phyloP scores from a whole-genome alignment of 768 basidiomycete genomes.

The Rhodotorula taiwanensis region DNA sequence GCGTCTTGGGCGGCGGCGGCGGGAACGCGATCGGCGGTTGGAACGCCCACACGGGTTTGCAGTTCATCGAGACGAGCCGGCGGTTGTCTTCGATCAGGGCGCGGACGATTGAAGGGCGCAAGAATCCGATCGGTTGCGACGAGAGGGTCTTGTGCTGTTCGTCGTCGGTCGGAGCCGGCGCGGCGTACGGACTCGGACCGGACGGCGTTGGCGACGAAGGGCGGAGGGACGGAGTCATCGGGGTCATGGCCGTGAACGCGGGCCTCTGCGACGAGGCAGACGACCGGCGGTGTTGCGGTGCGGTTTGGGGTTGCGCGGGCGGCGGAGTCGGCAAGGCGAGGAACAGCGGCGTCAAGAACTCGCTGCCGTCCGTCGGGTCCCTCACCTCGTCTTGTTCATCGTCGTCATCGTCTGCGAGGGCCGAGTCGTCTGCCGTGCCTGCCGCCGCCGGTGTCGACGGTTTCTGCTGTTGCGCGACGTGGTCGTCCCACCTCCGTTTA shows the following conservation, averaged over 20 bases:
- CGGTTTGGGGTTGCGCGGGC: background rate
- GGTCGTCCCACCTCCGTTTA: conserved; percentile 45
- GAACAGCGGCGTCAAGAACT: conserved; percentile 39
- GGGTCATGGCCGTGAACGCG: conserved; percentile 54
- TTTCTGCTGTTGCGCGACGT: background rate
- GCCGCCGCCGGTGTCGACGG: background rate
- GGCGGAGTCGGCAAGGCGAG: conserved; percentile 13
- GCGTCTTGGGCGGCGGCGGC: background rate
- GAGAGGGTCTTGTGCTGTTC: background rate
- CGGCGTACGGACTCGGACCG: background rate
- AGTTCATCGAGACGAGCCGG: conserved; percentile 43
- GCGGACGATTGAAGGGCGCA: conserved; percentile 44
- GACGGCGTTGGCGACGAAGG: background rate
- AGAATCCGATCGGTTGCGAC: conserved; percentile 47
- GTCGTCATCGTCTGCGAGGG: conserved; percentile 21
- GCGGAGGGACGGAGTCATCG: conserved; percentile 44
- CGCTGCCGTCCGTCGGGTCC: background rate
- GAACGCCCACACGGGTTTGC: conserved; percentile 55
- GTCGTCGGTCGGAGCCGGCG: background rate
- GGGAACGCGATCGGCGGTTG: conserved; percentile 37
- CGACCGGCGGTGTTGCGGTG: conserved; percentile 19
- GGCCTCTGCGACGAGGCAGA: conserved; percentile 46
- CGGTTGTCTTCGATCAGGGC: conserved; percentile 42
- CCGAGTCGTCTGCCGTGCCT: background rate
- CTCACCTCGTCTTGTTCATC: conserved; percentile 1